phyloP scores from a whole-genome alignment of 208 protist species.

The Leishmania tropica region DNA sequence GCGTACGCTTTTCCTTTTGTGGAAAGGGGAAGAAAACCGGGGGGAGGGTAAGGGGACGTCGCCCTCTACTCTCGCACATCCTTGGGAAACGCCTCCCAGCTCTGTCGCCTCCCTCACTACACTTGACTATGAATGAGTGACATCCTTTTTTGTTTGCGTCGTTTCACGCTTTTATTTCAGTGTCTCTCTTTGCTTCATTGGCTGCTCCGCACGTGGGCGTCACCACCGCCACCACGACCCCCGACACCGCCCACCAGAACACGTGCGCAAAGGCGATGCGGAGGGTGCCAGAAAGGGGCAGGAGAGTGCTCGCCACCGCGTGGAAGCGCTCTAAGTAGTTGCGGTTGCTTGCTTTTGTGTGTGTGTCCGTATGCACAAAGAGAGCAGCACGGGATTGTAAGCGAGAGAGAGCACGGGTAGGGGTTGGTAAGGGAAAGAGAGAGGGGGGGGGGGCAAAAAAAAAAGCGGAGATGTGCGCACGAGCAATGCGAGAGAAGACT shows the following conservation, averaged over 20 bases:
- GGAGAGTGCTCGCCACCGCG: not conserved
- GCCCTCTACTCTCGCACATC: not conserved
- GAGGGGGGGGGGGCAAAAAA: not conserved
- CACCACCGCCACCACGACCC: not conserved
- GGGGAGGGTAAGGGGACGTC: too few relatives aligned
- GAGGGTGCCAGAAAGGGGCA: not conserved
- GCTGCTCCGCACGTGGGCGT: not conserved
- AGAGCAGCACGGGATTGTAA: not conserved
- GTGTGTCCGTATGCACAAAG: not conserved
- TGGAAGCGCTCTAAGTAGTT: not conserved
- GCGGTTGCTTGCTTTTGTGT: not conserved
- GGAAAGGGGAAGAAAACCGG: not conserved
- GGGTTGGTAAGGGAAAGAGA: not conserved
- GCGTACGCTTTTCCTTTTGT: not conserved
- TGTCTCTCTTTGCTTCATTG: not conserved
- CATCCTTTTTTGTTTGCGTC: not conserved
- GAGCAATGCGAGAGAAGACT: not conserved
- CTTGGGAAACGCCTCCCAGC: not conserved
- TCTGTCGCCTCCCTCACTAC: not conserved
- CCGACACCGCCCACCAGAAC: not conserved
- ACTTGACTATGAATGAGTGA: not conserved
- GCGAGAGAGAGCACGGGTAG: not conserved
- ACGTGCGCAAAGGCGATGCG: not conserved
- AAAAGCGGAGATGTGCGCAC: not conserved
- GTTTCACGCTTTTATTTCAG: not conserved